Evolutionary conservation across 2,329 filamentous ascomycete species (phyloP).

Genomic region (Apiospora phragmitis): DNA sequence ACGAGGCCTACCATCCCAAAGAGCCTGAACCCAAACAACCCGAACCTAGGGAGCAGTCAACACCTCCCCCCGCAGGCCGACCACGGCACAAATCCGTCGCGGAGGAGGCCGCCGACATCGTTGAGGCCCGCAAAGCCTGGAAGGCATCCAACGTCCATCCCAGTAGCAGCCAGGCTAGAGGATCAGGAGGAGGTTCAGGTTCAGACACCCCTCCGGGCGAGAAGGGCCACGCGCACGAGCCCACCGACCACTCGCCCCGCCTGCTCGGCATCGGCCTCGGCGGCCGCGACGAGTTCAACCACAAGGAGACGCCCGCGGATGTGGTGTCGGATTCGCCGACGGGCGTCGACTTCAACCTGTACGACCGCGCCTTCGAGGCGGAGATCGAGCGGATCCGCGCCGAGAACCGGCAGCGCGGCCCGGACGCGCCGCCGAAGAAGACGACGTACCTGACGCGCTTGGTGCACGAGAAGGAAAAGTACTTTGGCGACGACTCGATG

Average conservation of each 20-base stretch:
- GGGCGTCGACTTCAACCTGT: slow-evolving; percentile 82
- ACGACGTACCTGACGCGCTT: slow-evolving; percentile 50
- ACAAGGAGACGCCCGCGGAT: slow-evolving; percentile 28
- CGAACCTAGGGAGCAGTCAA: neutral
- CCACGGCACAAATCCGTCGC: slow-evolving; percentile 35
- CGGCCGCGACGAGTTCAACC: slow-evolving; percentile 45
- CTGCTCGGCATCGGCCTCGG: slow-evolving; percentile 79
- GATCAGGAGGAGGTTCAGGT: slow-evolving; percentile 22
- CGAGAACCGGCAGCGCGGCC: slow-evolving; percentile 29
- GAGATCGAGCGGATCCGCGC: slow-evolving; percentile 63
- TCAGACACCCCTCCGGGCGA: slow-evolving; percentile 35
- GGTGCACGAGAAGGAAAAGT: slow-evolving; percentile 45
- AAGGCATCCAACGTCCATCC: slow-evolving; percentile 31
- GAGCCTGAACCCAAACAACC: neutral
- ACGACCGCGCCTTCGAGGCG: slow-evolving; percentile 82
- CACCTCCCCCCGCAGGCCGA: slow-evolving; percentile 21
- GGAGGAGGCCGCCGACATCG: slow-evolving; percentile 50
- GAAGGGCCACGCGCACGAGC: slow-evolving; percentile 65
- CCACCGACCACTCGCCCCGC: slow-evolving; percentile 59
- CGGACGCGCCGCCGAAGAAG: slow-evolving; percentile 27
- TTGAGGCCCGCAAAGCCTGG: slow-evolving; percentile 48
- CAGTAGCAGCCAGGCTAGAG: slow-evolving; percentile 25
- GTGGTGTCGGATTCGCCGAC: slow-evolving; percentile 82
- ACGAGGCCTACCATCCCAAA: neutral
- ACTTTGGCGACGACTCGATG: slow-evolving; percentile 38